phyloP scores from a whole-genome alignment of 331 rosid genomes.

The Rhamnella rubrinervis region DNA sequence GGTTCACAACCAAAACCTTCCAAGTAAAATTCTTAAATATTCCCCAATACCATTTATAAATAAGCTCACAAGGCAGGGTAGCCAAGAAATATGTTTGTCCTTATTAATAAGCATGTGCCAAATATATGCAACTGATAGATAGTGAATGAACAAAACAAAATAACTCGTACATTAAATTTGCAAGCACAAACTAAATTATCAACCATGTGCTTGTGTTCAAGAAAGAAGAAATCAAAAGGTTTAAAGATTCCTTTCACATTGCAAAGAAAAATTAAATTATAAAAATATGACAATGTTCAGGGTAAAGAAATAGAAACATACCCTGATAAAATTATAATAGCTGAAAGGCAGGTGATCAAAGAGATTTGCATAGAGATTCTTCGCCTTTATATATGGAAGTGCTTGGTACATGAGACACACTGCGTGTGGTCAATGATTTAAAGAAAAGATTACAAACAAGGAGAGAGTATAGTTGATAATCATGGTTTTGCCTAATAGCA shows the following conservation, averaged over 20 bases:
- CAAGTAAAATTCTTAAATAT: neutral
- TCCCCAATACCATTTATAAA: neutral
- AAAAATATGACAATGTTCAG: neutral
- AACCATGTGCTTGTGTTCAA: no score
- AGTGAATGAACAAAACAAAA: no score
- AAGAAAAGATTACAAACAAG: conserved; percentile 2
- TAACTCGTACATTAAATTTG: no score
- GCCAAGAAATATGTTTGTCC: neutral
- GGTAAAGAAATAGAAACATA: conserved; percentile 26
- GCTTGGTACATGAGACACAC: conserved; percentile 86
- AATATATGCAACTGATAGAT: no score
- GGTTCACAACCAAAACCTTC: neutral
- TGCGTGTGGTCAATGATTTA: conserved; percentile 34
- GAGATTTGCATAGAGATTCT: conserved; percentile 54
- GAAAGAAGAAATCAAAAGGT: no score
- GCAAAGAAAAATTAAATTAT: no score
- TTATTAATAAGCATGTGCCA: no score
- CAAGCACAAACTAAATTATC: no score
- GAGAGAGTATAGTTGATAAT: neutral
- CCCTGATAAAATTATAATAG: conserved; percentile 73
- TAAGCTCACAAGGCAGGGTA: neutral
- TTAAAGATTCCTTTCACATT: neutral
- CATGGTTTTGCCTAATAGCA: neutral
- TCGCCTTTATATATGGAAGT: conserved; percentile 65
- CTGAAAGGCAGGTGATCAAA: conserved; percentile 57